A percentile compares a stretch with the other conserved stretches of the same genome.
These are phyloP conservation scores for Aspergillus sergii DNA, from an alignment of 2,329 filamentous ascomycete species.

Conservation along the genomic window DNA sequence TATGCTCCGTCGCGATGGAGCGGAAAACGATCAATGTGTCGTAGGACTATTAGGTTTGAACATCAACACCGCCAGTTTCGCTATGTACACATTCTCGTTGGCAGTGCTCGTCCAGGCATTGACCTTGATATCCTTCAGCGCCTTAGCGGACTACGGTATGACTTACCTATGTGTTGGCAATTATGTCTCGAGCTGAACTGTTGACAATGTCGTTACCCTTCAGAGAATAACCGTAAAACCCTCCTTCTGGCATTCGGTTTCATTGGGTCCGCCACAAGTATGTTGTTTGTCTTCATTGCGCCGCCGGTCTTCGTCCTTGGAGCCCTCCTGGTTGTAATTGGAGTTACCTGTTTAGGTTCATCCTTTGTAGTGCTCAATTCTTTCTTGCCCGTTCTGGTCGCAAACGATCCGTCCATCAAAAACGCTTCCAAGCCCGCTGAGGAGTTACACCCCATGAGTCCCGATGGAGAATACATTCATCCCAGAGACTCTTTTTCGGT, in stretches of 20 bases:
- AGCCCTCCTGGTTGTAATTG: slow-evolving; percentile 77
- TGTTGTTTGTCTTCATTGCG: slow-evolving; percentile 79
- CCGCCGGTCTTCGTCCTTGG: slow-evolving; percentile 77
- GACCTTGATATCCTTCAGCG: slow-evolving; percentile 71
- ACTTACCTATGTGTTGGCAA: slow-evolving; percentile 32
- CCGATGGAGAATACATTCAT: slow-evolving; percentile 14
- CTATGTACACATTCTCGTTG: slow-evolving; percentile 75
- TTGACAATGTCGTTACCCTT: slow-evolving; percentile 2
- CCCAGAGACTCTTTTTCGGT: slow-evolving; percentile 18
- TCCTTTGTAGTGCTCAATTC: slow-evolving; percentile 92
- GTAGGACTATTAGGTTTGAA: slow-evolving; percentile 35
- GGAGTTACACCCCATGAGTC: slow-evolving; percentile 28
- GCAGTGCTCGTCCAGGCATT: slow-evolving; percentile 84
- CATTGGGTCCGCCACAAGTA: slow-evolving; percentile 75
- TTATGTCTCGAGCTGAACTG: background rate
- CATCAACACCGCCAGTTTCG: slow-evolving; percentile 44
- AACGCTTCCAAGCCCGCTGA: slow-evolving; percentile 22
- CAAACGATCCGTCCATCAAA: slow-evolving; percentile 68
- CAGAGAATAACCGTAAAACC: slow-evolving; percentile 68
- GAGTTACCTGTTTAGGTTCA: slow-evolving; percentile 86
- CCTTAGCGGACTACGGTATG: slow-evolving; percentile 76
- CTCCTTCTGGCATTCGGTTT: slow-evolving; percentile 80
- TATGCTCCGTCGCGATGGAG: slow-evolving; percentile 22
- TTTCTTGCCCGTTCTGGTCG: slow-evolving; percentile 82
- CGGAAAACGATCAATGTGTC: slow-evolving; percentile 34